Percentiles rank a stretch among this genome's conserved stretches.
Evolutionary conservation across 2,329 filamentous ascomycete genomes (phyloP).

Genomic region (Albifimbria verrucaria): DNA sequence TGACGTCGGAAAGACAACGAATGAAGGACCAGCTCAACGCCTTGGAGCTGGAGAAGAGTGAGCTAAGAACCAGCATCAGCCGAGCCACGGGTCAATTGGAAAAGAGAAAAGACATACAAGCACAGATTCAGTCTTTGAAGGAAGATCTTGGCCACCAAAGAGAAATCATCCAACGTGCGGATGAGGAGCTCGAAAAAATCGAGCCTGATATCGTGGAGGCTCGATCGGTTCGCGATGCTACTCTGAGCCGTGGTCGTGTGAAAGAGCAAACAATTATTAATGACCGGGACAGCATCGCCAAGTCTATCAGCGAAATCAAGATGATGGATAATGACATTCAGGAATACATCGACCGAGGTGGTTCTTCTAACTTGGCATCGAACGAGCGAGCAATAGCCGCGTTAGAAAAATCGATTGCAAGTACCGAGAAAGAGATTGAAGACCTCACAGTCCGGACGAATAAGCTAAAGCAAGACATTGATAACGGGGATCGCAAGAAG

Average conservation of each 20-base stretch:
- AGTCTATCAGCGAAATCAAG: slow-evolving; percentile 73
- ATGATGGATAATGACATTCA: slow-evolving; percentile 74
- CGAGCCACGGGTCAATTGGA: slow-evolving; percentile 72
- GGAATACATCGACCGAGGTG: slow-evolving; percentile 73
- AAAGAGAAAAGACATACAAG: slow-evolving; percentile 69
- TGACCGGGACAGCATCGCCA: slow-evolving; percentile 67
- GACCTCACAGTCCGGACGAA: slow-evolving; percentile 69
- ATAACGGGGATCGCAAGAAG: slow-evolving; percentile 77
- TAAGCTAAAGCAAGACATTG: slow-evolving; percentile 71
- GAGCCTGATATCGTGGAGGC: slow-evolving; percentile 74
- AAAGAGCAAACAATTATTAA: slow-evolving; percentile 71
- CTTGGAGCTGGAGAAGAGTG: slow-evolving; percentile 74
- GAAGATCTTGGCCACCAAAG: slow-evolving; percentile 66
- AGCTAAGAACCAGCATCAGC: slow-evolving; percentile 69
- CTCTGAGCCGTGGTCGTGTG: slow-evolving; percentile 64
- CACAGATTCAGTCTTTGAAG: slow-evolving; percentile 71
- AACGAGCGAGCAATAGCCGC: slow-evolving; percentile 67
- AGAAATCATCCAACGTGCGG: slow-evolving; percentile 64
- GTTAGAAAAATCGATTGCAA: slow-evolving; percentile 63
- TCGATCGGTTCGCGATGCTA: slow-evolving; percentile 73
- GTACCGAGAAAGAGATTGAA: slow-evolving; percentile 64
- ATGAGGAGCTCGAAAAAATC: slow-evolving; percentile 70
- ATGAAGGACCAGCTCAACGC: slow-evolving; percentile 63
- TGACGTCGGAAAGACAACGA: slow-evolving; percentile 69
- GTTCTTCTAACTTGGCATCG: slow-evolving; percentile 65